Evolutionary conservation across 2,329 filamentous ascomycete species (phyloP), one percentile per base, ranked within the genome.

Genomic region (Dactylellina cionopaga): DNA sequence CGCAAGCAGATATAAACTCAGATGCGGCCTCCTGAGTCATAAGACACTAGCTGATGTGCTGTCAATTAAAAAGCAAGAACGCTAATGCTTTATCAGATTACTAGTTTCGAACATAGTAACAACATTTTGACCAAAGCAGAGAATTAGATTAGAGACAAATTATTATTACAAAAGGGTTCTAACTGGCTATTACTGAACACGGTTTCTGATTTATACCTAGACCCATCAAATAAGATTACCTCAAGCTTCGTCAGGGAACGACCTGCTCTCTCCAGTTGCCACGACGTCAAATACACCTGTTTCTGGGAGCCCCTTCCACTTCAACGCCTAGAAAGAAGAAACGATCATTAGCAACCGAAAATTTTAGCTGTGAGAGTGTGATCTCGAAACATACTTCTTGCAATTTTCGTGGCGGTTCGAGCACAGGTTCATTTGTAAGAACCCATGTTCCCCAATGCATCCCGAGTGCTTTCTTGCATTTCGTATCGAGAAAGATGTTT

Each of bases 401-500:
- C 73, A 97, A 81, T 79, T 90, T 81, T 79, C 80, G 82, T 1
- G 92, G 92, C 46, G 94, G 94, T 81, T 96, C 92, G 64, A 93
- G 80, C 0, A 96, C 90, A 69, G 93, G 90, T 80, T 98, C 94
- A 71, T 87, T 84, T 0, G 93, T 96, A 76, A 96, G 81, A 0
- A 91, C 89, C 92, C 93, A 97, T 0, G 90, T 89, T 63, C 76
- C 76, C 92, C 93, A 97, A 79, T 97, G 94, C 76, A 97, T 96
- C 1, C 87, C 93, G 82, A 97, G 84, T 19, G 92, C 93, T 15
- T 82, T 83, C 77, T 86, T 84, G 82, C 93, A 97, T 76, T 85
- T 85, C 0, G 92, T 96, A 77, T 97, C 93, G 5, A 84, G 80
- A 80, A 96, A 96, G 76, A 98, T 96, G 77, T 95, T 92, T 35